A percentile compares a stretch with the other conserved stretches of the same genome.
These are phyloP conservation scores for Diaporthe aspalathi DNA, from an alignment of 2,329 filamentous ascomycete species.

Conservation along the genomic window DNA sequence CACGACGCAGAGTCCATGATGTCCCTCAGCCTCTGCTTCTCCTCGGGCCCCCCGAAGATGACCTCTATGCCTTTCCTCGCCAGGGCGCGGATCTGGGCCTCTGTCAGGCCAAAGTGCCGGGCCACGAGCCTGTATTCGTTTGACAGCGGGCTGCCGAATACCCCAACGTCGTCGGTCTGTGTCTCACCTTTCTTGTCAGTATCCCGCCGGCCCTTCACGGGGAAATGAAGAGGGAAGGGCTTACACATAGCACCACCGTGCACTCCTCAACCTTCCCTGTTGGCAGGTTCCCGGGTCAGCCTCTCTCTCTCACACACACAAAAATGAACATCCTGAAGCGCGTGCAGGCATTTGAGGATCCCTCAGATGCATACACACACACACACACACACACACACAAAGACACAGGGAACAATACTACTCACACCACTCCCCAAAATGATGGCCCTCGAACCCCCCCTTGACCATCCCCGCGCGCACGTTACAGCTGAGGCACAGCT, in stretches of 20 bases:
- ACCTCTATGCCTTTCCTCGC: conserved; percentile 70
- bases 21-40: conserved; percentile 66
- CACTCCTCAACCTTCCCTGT: conserved; percentile 61
- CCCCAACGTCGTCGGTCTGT: conserved; percentile 85
- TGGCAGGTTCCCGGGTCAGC: background rate
- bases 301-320: background rate
- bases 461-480: conserved; percentile 79
- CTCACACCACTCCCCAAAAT: conserved; percentile 78
- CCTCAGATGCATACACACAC: background rate
- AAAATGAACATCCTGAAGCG: background rate
- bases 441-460: conserved; percentile 75
- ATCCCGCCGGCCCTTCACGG: background rate
- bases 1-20: conserved; percentile 57
- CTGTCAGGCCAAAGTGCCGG: conserved; percentile 72
- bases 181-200: conserved; percentile 74
- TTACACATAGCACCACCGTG: conserved; percentile 75
- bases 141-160: conserved; percentile 81
- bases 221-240: conserved; percentile 44
- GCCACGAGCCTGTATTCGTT: conserved; percentile 82
- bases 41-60: conserved; percentile 74
- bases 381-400: background rate
- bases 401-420: background rate
- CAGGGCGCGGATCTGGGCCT: conserved; percentile 61
- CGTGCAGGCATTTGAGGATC: background rate
- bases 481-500: conserved; percentile 85